These are phyloP conservation scores for Trypanosoma melophagium DNA, from an alignment of 208 protist species.

Conservation along the genomic window DNA sequence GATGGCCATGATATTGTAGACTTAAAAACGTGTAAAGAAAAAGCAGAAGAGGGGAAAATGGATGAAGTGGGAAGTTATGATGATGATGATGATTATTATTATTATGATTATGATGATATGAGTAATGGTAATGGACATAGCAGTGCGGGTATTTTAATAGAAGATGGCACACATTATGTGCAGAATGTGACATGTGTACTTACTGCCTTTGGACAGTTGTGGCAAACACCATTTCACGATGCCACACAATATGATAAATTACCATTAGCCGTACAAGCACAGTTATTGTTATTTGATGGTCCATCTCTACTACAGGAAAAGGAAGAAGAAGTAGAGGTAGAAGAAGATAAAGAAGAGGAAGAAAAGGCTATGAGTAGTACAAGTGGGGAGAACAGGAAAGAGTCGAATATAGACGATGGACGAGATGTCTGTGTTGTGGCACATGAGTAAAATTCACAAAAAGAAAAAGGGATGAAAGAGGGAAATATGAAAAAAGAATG, in stretches of 20 bases:
- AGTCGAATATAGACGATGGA: not conserved
- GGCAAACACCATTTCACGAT: slow-evolving; percentile 30
- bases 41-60: too few species aligned
- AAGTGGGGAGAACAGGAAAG: not conserved
- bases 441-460: not conserved
- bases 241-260: not conserved
- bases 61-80: too few species aligned
- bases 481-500: not conserved
- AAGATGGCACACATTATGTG: slow-evolving; percentile 57
- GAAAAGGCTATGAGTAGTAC: too few species aligned
- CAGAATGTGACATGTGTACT: slow-evolving; percentile 73
- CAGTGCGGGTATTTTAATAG: slow-evolving; percentile 23
- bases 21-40: too few species aligned
- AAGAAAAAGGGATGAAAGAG: not conserved
- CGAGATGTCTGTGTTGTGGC: not conserved
- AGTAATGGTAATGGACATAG: not conserved
- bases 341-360: too few species aligned
- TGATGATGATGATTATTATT: not conserved
- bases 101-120: not conserved
- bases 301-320: not conserved
- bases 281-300: slow-evolving; percentile 28
- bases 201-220: slow-evolving; percentile 50
- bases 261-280: slow-evolving; percentile 11
- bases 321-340: not conserved
- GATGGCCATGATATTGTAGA: too few species aligned